Evolutionary conservation across 257 asterid species (phyloP).

Genomic region (Henckelia pumila): DNA sequence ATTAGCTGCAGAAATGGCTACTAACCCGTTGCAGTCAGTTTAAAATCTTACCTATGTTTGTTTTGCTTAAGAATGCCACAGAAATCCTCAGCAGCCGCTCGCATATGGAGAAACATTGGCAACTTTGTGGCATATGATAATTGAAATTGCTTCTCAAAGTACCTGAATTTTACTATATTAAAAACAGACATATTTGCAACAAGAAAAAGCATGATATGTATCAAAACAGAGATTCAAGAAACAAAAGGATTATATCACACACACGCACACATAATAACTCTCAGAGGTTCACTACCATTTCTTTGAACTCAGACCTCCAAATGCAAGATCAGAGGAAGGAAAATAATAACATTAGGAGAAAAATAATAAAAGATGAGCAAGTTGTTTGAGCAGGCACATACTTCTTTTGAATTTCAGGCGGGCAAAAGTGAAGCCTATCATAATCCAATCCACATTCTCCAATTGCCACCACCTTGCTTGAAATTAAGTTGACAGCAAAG

Average conservation of each 20-base stretch:
- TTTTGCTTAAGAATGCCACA: conserved; percentile 66
- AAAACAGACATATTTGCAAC: conserved; percentile 14
- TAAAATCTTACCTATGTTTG: conserved; percentile 52
- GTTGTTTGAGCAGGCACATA: conserved; percentile 40
- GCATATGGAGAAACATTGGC: conserved; percentile 99
- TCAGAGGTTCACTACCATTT: background rate
- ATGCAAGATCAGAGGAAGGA: background rate
- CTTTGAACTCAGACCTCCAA: conserved; percentile 13
- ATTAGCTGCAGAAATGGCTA: conserved; percentile 3
- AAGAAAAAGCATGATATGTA: background rate
- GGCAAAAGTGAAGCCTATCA: conserved; percentile 91
- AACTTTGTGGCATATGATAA: conserved; percentile 76
- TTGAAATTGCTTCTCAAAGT: conserved; percentile 93
- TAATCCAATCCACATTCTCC: conserved; percentile 99
- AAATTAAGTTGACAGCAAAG: conserved; percentile 25
- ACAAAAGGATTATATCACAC: background rate
- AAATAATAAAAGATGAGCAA: background rate
- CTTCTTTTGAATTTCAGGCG: conserved; percentile 82
- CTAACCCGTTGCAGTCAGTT: conserved; percentile 15
- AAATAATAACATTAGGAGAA: background rate
- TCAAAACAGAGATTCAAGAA: conserved; percentile 15
- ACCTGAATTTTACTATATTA: conserved; percentile 41
- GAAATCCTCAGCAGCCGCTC: conserved; percentile 95
- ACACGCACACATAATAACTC: background rate
- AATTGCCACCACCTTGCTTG: conserved; percentile 93